phyloP scores from a whole-genome alignment of 1,284 basidiomycete genomes.

The Leccinum pachyderme region DNA sequence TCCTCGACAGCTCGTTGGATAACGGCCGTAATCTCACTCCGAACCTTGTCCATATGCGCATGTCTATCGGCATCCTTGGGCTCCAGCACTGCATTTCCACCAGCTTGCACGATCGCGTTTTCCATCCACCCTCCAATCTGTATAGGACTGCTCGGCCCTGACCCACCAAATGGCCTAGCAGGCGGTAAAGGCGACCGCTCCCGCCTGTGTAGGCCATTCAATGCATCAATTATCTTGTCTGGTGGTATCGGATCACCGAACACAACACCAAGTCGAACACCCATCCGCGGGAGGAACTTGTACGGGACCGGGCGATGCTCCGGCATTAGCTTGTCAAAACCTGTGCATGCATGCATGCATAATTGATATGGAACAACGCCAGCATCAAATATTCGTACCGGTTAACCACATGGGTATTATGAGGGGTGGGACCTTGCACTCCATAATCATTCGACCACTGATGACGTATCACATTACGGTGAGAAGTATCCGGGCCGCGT shows the following conservation, averaged over 20 bases:
- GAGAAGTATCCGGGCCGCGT: constrained; percentile 1
- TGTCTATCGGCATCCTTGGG: not conserved
- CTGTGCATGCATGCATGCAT: constrained; percentile 33
- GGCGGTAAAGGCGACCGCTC: not conserved
- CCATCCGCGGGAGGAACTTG: constrained; percentile 67
- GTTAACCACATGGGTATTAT: constrained; percentile 95
- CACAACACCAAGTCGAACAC: constrained; percentile 63
- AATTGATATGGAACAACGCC: not conserved
- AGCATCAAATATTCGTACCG: constrained; percentile 40
- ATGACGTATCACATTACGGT: constrained; percentile 2
- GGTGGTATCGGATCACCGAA: constrained; percentile 66
- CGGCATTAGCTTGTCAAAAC: constrained; percentile 90
- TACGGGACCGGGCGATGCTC: constrained; percentile 72
- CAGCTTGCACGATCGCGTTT: constrained; percentile 1
- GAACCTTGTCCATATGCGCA: constrained; percentile 36
- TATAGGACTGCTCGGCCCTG: not conserved
- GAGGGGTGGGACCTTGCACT: constrained; percentile 67
- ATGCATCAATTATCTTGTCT: constrained; percentile 37
- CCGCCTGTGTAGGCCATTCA: constrained; percentile 14
- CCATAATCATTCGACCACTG: constrained; percentile 85
- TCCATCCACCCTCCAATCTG: constrained; percentile 14
- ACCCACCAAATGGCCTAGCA: not conserved
- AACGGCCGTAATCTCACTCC: constrained; percentile 56
- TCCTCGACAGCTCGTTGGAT: constrained; percentile 60
- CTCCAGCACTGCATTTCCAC: not conserved